A percentile compares a stretch with the other conserved stretches of the same genome.
Conservation (phyloP, 768 basidiomycete species). For the Mycena maculata region DNA sequence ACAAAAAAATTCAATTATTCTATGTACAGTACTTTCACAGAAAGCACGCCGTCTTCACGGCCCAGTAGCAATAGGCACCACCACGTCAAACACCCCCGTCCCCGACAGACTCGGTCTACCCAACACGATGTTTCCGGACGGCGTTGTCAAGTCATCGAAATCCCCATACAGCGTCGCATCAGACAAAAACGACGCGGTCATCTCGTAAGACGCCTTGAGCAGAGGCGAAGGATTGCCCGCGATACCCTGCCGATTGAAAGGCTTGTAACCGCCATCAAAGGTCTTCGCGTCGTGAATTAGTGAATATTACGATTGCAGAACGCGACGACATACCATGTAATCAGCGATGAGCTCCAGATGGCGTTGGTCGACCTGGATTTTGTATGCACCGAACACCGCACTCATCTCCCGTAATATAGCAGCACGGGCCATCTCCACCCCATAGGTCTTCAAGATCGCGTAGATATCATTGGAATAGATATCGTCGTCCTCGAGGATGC, state of each 20-base stretch:
- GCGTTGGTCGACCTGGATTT: slow-evolving; percentile 92
- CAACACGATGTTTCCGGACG: slow-evolving; percentile 91
- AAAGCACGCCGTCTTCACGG: neutral
- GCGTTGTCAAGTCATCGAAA: slow-evolving; percentile 91
- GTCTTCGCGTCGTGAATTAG: slow-evolving; percentile 67
- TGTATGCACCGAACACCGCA: slow-evolving; percentile 93
- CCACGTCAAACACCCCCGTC: slow-evolving; percentile 94
- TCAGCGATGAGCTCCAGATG: slow-evolving; percentile 98
- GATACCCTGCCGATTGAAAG: slow-evolving; percentile 97
- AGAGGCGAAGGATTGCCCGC: slow-evolving; percentile 94
- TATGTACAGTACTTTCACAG: slow-evolving; percentile 30
- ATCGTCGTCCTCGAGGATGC: slow-evolving; percentile 78
- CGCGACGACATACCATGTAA: slow-evolving; percentile 84
- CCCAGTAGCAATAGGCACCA: slow-evolving; percentile 55
- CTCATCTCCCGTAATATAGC: slow-evolving; percentile 93
- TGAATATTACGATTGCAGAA: neutral
- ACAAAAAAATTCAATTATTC: too few species aligned
- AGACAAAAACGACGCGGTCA: slow-evolving; percentile 91
- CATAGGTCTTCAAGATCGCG: slow-evolving; percentile 90
- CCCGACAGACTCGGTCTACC: slow-evolving; percentile 90
- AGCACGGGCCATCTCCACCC: slow-evolving; percentile 95
- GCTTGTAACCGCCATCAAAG: slow-evolving; percentile 97
- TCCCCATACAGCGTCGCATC: slow-evolving; percentile 96
- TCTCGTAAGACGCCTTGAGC: slow-evolving; percentile 97
- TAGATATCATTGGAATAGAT: slow-evolving; percentile 97